phyloP scores from a whole-genome alignment of 202 grass and related monocot species.

The Elaeis oleifera region DNA sequence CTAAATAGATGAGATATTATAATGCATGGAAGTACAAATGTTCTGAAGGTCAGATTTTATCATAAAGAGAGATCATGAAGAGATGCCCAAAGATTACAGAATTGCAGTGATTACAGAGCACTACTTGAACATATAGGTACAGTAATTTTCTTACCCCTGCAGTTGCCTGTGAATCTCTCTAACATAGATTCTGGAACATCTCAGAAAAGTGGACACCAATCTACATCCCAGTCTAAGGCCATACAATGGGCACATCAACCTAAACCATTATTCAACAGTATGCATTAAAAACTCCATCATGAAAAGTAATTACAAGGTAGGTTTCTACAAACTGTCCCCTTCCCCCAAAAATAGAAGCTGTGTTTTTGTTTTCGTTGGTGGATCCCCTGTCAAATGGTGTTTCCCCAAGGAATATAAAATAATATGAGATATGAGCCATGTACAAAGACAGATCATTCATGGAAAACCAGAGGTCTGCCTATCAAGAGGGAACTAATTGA shows the following conservation, averaged over 20 bases:
- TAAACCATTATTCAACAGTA: constrained; percentile 30
- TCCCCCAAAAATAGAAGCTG: no score
- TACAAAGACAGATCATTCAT: no score
- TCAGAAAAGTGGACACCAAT: constrained; percentile 29
- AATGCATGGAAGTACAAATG: neutral
- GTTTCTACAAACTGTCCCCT: neutral
- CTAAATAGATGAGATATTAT: neutral
- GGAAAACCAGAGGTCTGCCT: no score
- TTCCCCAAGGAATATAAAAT: neutral
- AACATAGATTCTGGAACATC: constrained; percentile 24
- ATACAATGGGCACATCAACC: constrained; percentile 28
- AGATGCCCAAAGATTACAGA: neutral
- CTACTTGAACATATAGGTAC: neutral
- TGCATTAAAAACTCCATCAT: constrained; percentile 13
- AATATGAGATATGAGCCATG: neutral
- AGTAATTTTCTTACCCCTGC: constrained; percentile 34
- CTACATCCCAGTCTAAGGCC: constrained; percentile 31
- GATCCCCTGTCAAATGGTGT: neutral
- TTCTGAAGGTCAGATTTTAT: neutral
- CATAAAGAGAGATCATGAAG: neutral
- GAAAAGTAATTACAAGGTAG: neutral
- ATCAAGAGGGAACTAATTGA: no score
- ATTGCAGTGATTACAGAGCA: neutral
- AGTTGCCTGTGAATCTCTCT: constrained; percentile 31
- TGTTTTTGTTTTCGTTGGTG: no score